Conservation (phyloP, 441 rosid genomes). For the Macaranga tanarius region DNA sequence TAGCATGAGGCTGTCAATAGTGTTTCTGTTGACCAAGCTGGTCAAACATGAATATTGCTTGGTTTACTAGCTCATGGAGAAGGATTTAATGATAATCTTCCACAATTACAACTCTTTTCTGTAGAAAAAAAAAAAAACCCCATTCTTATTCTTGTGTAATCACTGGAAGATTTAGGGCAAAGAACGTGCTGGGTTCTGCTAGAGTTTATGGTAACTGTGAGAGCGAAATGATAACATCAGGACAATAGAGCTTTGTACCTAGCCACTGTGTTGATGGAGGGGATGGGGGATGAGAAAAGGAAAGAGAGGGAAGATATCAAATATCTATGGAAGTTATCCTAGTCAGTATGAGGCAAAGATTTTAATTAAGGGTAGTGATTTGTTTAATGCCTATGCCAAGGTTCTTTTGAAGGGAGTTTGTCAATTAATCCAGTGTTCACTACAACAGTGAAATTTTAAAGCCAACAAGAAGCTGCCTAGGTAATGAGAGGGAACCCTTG, state of each 20-base stretch:
- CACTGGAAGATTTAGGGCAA: not conserved
- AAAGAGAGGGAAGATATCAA: not conserved
- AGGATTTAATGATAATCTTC: not conserved
- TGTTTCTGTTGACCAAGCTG: not conserved
- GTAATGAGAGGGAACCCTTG: not conserved
- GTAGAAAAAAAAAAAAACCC: not conserved
- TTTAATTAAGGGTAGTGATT: not conserved
- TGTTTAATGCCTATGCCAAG: not conserved
- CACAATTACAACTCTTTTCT: not conserved
- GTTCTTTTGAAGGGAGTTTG: not conserved
- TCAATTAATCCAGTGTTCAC: not conserved
- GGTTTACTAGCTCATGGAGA: not conserved
- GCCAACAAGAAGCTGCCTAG: conserved; percentile 6
- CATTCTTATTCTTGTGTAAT: not conserved
- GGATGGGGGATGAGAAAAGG: not conserved
- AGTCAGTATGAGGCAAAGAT: not conserved
- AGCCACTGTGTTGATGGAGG: not conserved
- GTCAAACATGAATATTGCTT: not conserved
- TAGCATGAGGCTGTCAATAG: not conserved
- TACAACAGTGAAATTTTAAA: not conserved
- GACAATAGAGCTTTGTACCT: not conserved
- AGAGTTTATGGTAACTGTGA: conserved; percentile 1
- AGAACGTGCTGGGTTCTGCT: not conserved
- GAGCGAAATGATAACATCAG: not conserved
- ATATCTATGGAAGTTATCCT: not conserved